Evolutionary conservation across 2,329 filamentous ascomycete species (phyloP), one percentile per base, ranked within the genome.

Genomic region (Xylariaceae sp.): DNA sequence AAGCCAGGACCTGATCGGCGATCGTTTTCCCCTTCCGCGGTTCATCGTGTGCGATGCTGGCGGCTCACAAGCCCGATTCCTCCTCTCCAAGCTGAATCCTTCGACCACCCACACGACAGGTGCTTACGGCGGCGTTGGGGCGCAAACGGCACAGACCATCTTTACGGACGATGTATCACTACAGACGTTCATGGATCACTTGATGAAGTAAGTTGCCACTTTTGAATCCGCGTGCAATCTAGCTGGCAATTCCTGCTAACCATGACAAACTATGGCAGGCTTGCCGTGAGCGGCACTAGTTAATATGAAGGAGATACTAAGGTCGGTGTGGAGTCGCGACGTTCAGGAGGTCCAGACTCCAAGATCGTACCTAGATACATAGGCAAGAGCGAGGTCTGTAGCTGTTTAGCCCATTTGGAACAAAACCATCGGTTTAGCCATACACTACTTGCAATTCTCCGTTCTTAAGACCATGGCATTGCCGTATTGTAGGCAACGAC

Each of bases 1-100:
- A 50, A 16, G 51, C 53, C 11, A 94, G 85, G 92, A 98, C 61
- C 80, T 98, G 18, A 96, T 98, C 54, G 86, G 90, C 49, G 92
- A 98, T 56, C 86, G 92, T 35, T 98, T 98, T 70, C 92, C 92
- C n/a, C 77, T 98, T 4, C 92, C 92, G 14, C 86, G 92, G 44
- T 98, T 98, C 71, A 96, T 98, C 57, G 88, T 98, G 37, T 98
- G 92, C 57, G 92, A 98, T 61, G 89, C 90, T n/a, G 92, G 92
- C 51, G 92, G 92, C 38, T 97, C 92, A 1, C 92, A 98, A 62
- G 92, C 92, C 36, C 88, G 92, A 68, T 98, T 98, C 77, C 67
- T 98, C 41, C 73, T 98, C 31, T 94, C 88, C 28, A 98, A 98
- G 70, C 79, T 98, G 44, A 98, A 98, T 66, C 92, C 92, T 1